These are phyloP conservation scores for Boletales sp. DNA, from an alignment of 768 basidiomycete genomes.

Conservation along the genomic window DNA sequence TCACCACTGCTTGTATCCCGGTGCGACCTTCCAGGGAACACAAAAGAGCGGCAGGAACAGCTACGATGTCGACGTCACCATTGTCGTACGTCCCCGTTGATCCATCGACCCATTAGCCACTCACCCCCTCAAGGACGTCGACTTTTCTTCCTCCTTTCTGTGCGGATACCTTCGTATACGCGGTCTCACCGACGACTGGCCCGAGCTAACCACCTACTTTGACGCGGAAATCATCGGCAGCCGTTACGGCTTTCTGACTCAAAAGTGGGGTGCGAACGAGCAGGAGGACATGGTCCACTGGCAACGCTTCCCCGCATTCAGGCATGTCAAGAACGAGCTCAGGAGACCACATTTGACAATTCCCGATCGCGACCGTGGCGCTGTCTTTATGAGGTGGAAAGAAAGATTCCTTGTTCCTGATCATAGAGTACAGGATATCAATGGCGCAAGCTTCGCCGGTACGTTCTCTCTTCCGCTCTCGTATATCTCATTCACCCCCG, in stretches of 20 bases:
- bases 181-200: constrained; percentile 91
- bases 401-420: constrained; percentile 95
- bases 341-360: constrained; percentile 77
- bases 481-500: constrained; percentile 10
- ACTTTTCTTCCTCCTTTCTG: constrained; percentile 79
- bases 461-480: constrained; percentile 24
- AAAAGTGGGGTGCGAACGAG: constrained; percentile 87
- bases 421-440: constrained; percentile 90
- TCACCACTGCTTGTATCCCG: constrained; percentile 82
- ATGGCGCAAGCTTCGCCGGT: constrained; percentile 94
- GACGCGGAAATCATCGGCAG: constrained; percentile 94
- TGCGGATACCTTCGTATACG: constrained; percentile 93
- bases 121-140: constrained; percentile 64
- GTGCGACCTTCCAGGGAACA: constrained; percentile 83
- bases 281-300: constrained; percentile 93
- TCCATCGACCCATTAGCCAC: not conserved
- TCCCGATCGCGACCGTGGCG: constrained; percentile 69
- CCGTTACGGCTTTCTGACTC: constrained; percentile 87
- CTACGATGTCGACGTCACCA: constrained; percentile 91
- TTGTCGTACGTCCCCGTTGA: constrained; percentile 62
- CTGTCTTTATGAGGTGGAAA: constrained; percentile 96
- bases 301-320: constrained; percentile 89
- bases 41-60: constrained; percentile 93
- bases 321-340: constrained; percentile 75
- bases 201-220: constrained; percentile 94